Conservation (phyloP, 495 filamentous ascomycete genomes). For the Aspergillus leporis region DNA sequence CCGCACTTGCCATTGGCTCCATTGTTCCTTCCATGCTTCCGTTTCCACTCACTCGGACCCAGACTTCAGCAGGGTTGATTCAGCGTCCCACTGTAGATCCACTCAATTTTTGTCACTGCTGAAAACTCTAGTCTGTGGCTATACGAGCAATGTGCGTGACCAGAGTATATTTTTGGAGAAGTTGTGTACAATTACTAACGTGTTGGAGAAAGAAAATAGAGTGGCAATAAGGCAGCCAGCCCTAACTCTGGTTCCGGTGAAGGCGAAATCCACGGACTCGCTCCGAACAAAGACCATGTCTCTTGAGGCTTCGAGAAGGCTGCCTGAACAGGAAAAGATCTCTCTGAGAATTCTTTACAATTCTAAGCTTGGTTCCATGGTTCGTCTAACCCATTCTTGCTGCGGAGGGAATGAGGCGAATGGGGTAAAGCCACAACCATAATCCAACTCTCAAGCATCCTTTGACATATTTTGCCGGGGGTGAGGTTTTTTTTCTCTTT, state of each 20-base stretch:
- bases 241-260: conserved; percentile 15
- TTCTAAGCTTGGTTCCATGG: neutral
- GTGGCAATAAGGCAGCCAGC: neutral
- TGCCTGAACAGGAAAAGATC: neutral
- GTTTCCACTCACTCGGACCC: neutral
- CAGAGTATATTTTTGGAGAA: neutral
- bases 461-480: neutral
- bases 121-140: neutral
- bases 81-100: too few relatives aligned
- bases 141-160: neutral
- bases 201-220: too few relatives aligned
- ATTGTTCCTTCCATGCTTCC: neutral
- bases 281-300: neutral
- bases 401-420: neutral
- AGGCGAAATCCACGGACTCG: conserved; percentile 7
- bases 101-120: neutral
- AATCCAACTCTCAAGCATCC: too few relatives aligned
- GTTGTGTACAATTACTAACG: too few relatives aligned
- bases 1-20: neutral
- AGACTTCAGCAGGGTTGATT: neutral
- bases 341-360: neutral
- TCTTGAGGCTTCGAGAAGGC: neutral
- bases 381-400: neutral
- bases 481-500: neutral
- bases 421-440: neutral